phyloP scores from a whole-genome alignment of 2,329 filamentous ascomycete species.

The Alternaria sp. region DNA sequence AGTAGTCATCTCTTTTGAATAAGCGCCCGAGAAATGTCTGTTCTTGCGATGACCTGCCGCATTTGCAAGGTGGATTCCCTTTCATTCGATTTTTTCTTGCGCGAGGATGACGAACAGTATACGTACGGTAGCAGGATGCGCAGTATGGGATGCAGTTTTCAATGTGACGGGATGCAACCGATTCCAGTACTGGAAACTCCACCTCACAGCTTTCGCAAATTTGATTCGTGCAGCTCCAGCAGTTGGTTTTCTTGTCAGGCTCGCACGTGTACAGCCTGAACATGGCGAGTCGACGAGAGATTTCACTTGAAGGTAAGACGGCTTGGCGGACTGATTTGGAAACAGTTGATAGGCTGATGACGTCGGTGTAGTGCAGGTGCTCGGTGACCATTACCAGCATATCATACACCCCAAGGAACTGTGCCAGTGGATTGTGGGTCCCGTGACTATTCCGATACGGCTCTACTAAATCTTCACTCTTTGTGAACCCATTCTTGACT shows the following conservation, averaged over 20 bases:
- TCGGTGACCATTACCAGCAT: slow-evolving; percentile 36
- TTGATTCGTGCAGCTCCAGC: slow-evolving; percentile 36
- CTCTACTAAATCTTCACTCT: background rate
- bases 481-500: slow-evolving; percentile 11
- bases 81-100: background rate
- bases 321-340: slow-evolving; percentile 37
- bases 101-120: slow-evolving; percentile 3
- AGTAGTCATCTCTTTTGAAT: background rate
- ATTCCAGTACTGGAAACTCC: slow-evolving; percentile 14
- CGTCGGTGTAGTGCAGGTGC: slow-evolving; percentile 41
- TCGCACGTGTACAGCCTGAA: slow-evolving; percentile 38
- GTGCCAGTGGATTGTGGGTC: slow-evolving; percentile 23
- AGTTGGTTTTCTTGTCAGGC: slow-evolving; percentile 12
- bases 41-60: slow-evolving; percentile 14
- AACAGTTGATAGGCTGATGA: slow-evolving; percentile 33
- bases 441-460: slow-evolving; percentile 10
- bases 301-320: slow-evolving; percentile 31
- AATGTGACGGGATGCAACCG: slow-evolving; percentile 26
- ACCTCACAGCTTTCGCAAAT: slow-evolving; percentile 31
- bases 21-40: slow-evolving; percentile 7
- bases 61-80: slow-evolving; percentile 18
- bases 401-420: slow-evolving; percentile 43
- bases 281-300: slow-evolving; percentile 22
- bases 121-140: slow-evolving; percentile 28
- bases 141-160: slow-evolving; percentile 36